Evolutionary conservation across 331 rosid genomes (phyloP).

Genomic region (Cucumis variabilis): DNA sequence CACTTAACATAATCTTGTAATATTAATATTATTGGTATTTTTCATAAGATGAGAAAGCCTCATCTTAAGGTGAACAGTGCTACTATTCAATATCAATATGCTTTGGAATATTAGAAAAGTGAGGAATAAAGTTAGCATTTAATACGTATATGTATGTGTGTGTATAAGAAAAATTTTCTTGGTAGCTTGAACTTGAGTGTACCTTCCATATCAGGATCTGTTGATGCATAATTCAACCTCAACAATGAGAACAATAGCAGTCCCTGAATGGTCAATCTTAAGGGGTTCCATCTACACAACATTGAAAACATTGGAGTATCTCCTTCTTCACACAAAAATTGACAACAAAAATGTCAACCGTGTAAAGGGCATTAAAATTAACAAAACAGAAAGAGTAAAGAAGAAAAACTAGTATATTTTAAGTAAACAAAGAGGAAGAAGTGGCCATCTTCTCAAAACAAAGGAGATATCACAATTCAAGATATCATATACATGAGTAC

Average conservation of each 20-base stretch:
- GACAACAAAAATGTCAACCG: background rate
- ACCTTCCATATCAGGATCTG: conserved; percentile 90
- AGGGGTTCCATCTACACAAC: conserved; percentile 14
- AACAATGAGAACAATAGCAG: conserved; percentile 56
- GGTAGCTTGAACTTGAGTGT: conserved; percentile 14
- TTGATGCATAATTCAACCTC: conserved; percentile 51
- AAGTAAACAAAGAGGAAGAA: background rate
- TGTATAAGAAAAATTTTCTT: background rate
- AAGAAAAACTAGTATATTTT: too few species aligned
- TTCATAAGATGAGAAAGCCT: background rate
- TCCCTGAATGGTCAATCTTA: conserved; percentile 44
- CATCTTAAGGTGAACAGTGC: background rate
- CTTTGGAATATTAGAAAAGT: background rate
- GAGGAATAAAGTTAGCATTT: background rate
- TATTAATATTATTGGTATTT: background rate
- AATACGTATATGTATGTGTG: too few species aligned
- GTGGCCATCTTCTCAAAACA: background rate
- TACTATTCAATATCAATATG: background rate
- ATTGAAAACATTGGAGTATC: conserved; percentile 2
- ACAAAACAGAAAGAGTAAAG: background rate
- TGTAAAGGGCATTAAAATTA: background rate
- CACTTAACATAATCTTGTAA: background rate
- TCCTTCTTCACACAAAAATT: conserved; percentile 21
- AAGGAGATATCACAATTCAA: conserved; percentile 24
- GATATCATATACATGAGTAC: background rate